Conservation (phyloP, 2,329 filamentous ascomycete species). For the Gaeumannomyces tritici region DNA sequence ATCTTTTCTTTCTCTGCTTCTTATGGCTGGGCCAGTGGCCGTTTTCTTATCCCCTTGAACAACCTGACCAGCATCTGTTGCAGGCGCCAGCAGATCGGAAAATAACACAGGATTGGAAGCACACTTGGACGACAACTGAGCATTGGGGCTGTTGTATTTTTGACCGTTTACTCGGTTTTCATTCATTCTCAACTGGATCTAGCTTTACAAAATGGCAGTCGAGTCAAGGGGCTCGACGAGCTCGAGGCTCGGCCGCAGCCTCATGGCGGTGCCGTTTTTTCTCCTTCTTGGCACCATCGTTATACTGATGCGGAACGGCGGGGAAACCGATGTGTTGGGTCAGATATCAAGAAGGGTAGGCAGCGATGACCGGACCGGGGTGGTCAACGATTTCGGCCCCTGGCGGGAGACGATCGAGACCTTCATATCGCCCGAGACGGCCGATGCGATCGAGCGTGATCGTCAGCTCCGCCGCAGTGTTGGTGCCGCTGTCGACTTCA, state of each 20-base stretch:
- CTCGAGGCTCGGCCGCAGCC: neutral
- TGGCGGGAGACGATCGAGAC: neutral
- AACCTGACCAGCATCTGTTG: neutral
- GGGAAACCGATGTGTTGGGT: neutral
- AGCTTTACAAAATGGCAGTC: neutral
- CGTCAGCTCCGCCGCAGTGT: constrained; percentile 1
- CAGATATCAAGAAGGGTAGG: neutral
- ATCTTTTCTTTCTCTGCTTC: neutral
- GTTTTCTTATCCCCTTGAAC: neutral
- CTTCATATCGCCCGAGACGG: constrained; percentile 2
- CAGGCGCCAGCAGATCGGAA: too few species aligned
- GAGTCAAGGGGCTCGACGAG: neutral
- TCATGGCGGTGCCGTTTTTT: neutral
- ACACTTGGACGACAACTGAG: too few species aligned
- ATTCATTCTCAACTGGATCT: neutral
- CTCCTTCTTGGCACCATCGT: neutral
- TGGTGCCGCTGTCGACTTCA: neutral
- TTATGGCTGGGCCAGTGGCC: neutral
- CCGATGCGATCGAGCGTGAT: neutral
- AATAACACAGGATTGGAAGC: too few species aligned
- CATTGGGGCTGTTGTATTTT: neutral
- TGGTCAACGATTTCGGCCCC: neutral
- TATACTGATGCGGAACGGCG: neutral
- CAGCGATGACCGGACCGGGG: neutral
- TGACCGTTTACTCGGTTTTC: neutral